These are phyloP conservation scores for Deuterostichococcus epilithicus DNA, from an alignment of 139 green algal species.

Conservation along the genomic window DNA sequence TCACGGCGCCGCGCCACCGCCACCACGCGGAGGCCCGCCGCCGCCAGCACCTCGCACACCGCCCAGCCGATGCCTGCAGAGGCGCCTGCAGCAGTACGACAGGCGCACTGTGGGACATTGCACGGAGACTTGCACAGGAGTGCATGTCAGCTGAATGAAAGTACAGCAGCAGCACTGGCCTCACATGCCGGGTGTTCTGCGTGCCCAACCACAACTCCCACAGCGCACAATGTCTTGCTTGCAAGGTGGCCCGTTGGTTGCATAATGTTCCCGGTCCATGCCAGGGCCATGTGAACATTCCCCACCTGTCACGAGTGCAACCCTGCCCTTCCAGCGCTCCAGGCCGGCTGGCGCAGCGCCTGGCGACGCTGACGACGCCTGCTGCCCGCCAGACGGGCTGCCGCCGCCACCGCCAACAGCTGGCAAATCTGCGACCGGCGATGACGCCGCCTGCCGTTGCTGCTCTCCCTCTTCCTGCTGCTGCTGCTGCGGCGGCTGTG, in stretches of 20 bases:
- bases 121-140: too few relatives aligned
- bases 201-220: too few relatives aligned
- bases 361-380: neutral
- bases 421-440: neutral
- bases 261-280: too few relatives aligned
- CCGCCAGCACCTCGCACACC: conserved; percentile 49
- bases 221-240: too few relatives aligned
- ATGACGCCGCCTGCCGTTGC: neutral
- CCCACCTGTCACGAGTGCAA: conserved; percentile 67
- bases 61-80: conserved; percentile 72
- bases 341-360: conserved; percentile 22
- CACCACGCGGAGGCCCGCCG: conserved; percentile 70
- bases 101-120: too few relatives aligned
- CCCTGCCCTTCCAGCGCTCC: conserved; percentile 55
- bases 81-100: conserved; percentile 37
- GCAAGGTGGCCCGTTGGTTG: too few relatives aligned
- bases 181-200: too few relatives aligned
- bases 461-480: conserved; percentile 12
- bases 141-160: too few relatives aligned
- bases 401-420: neutral
- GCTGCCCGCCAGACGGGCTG: neutral
- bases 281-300: too few relatives aligned
- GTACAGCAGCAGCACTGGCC: too few relatives aligned
- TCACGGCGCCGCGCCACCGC: conserved; percentile 67
- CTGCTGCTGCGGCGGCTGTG: neutral